A percentile compares a stretch with the other conserved stretches of the same genome.
phyloP scores from a whole-genome alignment of 169 alveolate species.

The Cyclospora cayetanensis region DNA sequence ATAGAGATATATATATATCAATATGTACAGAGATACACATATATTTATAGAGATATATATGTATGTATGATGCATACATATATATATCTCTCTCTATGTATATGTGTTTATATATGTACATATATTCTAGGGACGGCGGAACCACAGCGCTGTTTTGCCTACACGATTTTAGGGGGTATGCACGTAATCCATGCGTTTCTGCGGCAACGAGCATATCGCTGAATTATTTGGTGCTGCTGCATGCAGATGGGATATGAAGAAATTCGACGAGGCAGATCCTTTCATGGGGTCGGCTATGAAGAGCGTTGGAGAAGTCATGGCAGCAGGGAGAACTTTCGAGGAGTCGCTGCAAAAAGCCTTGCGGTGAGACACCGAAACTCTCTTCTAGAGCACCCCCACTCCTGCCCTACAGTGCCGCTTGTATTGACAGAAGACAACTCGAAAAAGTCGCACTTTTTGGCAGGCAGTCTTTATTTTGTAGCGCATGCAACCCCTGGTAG shows the following conservation, averaged over 20 bases:
- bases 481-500: too few relatives aligned
- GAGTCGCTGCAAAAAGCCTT: slow-evolving; percentile 92
- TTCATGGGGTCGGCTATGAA: slow-evolving; percentile 88
- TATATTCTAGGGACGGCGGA: too few relatives aligned
- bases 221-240: background rate
- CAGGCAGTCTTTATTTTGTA: too few relatives aligned
- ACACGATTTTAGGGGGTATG: background rate
- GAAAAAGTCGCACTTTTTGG: too few relatives aligned
- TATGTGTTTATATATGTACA: background rate
- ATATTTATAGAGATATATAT: background rate
- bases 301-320: slow-evolving; percentile 93
- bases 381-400: background rate
- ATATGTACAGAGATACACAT: too few relatives aligned
- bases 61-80: background rate
- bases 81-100: background rate
- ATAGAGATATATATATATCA: too few relatives aligned
- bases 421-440: too few relatives aligned
- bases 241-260: slow-evolving; percentile 85
- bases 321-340: slow-evolving; percentile 90
- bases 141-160: too few relatives aligned
- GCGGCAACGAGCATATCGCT: background rate
- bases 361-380: slow-evolving; percentile 69
- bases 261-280: slow-evolving; percentile 86
- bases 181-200: background rate
- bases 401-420: background rate